Conservation (phyloP, 2,329 filamentous ascomycete genomes). For the Chaetomium sp. region DNA sequence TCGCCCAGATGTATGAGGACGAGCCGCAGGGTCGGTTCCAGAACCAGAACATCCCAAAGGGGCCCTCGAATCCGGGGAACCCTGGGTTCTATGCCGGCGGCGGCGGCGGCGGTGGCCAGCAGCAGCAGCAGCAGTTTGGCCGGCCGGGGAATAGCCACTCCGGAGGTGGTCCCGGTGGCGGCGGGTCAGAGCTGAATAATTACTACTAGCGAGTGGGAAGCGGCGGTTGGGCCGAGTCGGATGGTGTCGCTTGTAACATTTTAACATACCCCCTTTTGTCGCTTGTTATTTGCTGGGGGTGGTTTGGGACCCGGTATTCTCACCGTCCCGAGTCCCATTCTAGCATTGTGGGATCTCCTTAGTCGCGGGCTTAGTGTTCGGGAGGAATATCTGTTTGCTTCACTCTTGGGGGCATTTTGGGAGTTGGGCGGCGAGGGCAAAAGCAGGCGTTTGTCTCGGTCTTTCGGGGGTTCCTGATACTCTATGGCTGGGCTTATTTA, state of each 20-base stretch:
- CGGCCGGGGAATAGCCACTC: neutral
- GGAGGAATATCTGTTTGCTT: neutral
- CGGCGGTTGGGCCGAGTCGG: neutral
- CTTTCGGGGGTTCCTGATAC: neutral
- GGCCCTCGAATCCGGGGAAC: slow-evolving; percentile 27
- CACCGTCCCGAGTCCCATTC: neutral
- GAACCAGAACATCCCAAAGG: slow-evolving; percentile 27
- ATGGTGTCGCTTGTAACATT: neutral
- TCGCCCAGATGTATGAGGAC: slow-evolving; percentile 53
- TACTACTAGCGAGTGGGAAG: slow-evolving; percentile 41
- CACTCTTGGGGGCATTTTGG: neutral
- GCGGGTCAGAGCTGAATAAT: slow-evolving; percentile 43
- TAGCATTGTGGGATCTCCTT: neutral
- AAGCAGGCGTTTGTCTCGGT: neutral
- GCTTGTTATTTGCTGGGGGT: neutral
- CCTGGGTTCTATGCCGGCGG: slow-evolving; percentile 24
- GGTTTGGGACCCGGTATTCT: neutral
- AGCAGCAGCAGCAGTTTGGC: slow-evolving; percentile 3
- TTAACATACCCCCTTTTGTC: slow-evolving; percentile 3
- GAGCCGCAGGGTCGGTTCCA: slow-evolving; percentile 22
- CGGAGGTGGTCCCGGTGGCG: slow-evolving; percentile 25
- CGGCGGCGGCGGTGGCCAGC: slow-evolving; percentile 3
- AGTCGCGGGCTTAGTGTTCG: neutral
- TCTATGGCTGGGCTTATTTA: neutral
- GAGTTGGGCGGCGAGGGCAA: neutral